phyloP scores from a whole-genome alignment of 202 grass and related monocot species.

The Brachypodium distachyon region DNA sequence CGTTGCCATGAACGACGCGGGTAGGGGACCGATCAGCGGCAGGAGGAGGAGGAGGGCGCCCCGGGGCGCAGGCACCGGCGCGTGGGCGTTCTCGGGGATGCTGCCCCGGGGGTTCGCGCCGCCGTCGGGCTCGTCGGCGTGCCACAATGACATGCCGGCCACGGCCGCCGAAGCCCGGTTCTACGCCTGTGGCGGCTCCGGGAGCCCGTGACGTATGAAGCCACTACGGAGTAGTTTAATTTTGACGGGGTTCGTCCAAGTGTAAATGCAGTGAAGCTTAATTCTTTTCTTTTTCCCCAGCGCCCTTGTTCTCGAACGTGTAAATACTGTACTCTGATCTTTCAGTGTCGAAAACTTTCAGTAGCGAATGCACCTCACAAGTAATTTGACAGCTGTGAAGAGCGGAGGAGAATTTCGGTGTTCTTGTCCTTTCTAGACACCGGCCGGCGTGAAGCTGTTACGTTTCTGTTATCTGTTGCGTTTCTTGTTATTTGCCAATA shows the following conservation, averaged over 20 bases:
- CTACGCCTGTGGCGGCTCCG: not conserved
- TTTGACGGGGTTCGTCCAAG: not conserved
- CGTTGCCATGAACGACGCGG: not conserved
- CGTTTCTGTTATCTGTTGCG: not conserved
- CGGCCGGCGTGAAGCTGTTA: not conserved
- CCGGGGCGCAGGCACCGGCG: conserved; percentile 1
- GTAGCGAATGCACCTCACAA: not conserved
- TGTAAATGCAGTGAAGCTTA: conserved; percentile 20
- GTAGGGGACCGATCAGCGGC: not conserved
- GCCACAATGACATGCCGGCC: conserved; percentile 46
- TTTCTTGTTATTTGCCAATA: not conserved
- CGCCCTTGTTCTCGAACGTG: not conserved
- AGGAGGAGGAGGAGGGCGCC: not conserved
- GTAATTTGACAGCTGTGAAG: not conserved
- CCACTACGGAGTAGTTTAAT: not conserved
- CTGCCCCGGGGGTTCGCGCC: conserved; percentile 44
- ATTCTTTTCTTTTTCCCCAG: not conserved
- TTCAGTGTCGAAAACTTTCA: not conserved
- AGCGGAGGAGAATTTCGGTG: not conserved
- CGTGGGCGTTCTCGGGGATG: conserved; percentile 45
- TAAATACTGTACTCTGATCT: not conserved
- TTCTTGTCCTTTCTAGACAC: not conserved
- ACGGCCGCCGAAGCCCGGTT: not conserved
- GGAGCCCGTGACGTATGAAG: conserved; percentile 6
- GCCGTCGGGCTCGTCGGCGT: conserved; percentile 37